These are phyloP conservation scores for Tolypocladium endophyticum DNA, from an alignment of 2,329 filamentous ascomycete genomes.

Conservation along the genomic window DNA sequence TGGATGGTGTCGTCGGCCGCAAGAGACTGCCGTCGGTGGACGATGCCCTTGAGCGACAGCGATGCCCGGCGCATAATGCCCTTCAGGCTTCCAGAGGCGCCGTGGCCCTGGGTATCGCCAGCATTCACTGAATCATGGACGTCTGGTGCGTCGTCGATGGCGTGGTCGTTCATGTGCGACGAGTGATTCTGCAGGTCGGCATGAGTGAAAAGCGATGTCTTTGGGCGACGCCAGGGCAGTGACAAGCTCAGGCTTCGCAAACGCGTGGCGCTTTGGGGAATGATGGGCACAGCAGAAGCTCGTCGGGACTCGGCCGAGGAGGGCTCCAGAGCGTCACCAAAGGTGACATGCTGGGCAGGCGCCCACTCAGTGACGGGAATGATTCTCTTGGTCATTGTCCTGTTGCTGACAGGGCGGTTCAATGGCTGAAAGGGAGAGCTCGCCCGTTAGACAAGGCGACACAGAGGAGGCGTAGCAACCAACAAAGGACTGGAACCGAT, in stretches of 20 bases:
- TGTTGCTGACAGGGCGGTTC: background rate
- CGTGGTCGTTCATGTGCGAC: conserved; percentile 18
- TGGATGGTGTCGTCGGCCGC: conserved; percentile 18
- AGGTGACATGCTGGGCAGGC: conserved; percentile 28
- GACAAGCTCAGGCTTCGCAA: conserved; percentile 40
- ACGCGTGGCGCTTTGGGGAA: conserved; percentile 23
- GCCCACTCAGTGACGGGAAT: conserved; percentile 31
- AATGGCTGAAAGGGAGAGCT: background rate
- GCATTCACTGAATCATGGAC: conserved; percentile 10
- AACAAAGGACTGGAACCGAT: background rate
- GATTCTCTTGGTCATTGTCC: conserved; percentile 23
- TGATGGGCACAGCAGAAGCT: conserved; percentile 6
- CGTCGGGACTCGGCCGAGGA: background rate
- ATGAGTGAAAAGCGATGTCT: conserved; percentile 26
- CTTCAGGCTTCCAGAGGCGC: conserved; percentile 28
- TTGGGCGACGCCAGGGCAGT: conserved; percentile 37
- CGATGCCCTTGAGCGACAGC: conserved; percentile 41
- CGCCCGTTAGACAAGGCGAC: background rate
- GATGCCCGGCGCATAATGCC: conserved; percentile 46
- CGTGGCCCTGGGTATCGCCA: conserved; percentile 14
- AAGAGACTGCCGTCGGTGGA: conserved; percentile 35
- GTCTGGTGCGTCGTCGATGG: conserved; percentile 20
- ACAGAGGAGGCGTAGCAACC: background rate
- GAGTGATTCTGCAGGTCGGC: conserved; percentile 18
- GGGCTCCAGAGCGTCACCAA: conserved; percentile 26